These are phyloP conservation scores for Adansonia madagascariensis DNA, from an alignment of 441 rosid species.

Conservation along the genomic window DNA sequence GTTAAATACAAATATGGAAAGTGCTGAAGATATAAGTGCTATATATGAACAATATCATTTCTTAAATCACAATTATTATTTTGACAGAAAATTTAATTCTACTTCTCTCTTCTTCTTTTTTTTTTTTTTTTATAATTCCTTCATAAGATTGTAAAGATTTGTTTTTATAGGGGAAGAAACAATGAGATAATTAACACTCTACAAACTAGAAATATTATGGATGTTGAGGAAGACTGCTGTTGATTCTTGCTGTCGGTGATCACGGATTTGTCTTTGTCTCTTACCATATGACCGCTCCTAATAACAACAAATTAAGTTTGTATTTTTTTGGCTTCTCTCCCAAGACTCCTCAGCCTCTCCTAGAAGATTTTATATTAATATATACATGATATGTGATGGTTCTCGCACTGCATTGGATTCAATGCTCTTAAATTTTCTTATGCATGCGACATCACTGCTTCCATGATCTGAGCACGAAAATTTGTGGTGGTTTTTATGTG, in stretches of 20 bases:
- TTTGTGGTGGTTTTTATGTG: not conserved
- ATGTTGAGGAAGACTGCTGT: constrained; percentile 32
- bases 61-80: not conserved
- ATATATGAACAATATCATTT: not conserved
- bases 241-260: constrained; percentile 51
- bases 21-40: not conserved
- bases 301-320: constrained; percentile 29
- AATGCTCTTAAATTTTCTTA: not conserved
- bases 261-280: constrained; percentile 43
- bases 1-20: not conserved
- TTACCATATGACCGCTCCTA: constrained; percentile 32
- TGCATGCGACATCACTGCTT: not conserved
- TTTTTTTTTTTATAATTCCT: not conserved
- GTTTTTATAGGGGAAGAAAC: constrained; percentile 10
- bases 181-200: constrained; percentile 15
- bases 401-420: constrained; percentile 2
- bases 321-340: constrained; percentile 27
- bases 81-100: not conserved
- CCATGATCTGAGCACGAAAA: constrained; percentile 4
- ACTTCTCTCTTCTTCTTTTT: no score
- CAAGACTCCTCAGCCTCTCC: constrained; percentile 38
- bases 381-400: constrained; percentile 2
- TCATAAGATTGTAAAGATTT: not conserved
- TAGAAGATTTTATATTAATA: constrained; percentile 6
- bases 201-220: constrained; percentile 1